Evolutionary conservation across 1,284 basidiomycete genomes (phyloP).

Genomic region (Malassezia obtusa): DNA sequence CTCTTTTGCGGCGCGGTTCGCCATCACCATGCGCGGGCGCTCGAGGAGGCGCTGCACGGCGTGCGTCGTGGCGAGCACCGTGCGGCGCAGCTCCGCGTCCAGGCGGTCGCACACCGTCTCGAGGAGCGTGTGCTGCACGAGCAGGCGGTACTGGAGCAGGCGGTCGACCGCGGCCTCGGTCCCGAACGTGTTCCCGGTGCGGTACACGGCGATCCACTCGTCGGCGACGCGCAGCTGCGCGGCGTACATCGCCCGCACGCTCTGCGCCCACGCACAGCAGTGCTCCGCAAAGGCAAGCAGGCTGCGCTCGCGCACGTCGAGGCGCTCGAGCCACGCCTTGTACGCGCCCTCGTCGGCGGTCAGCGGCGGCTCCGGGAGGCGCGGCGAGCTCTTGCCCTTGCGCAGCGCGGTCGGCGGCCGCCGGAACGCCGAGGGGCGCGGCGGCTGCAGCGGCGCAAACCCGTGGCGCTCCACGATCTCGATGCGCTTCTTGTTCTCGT

Average conservation of each 20-base stretch:
- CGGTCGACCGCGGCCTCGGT: conserved; percentile 17
- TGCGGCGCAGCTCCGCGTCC: conserved; percentile 23
- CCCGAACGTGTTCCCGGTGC: not conserved
- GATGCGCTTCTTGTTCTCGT: conserved; percentile 71
- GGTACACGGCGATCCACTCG: conserved; percentile 27
- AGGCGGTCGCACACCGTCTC: conserved; percentile 22
- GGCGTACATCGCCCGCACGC: conserved; percentile 21
- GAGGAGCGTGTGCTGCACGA: conserved; percentile 20
- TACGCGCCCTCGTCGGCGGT: conserved; percentile 24
- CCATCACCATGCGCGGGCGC: conserved; percentile 37
- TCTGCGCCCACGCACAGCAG: conserved; percentile 24
- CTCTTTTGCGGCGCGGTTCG: conserved; percentile 46
- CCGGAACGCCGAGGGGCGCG: conserved; percentile 11
- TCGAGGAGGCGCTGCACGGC: conserved; percentile 36
- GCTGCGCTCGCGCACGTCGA: conserved; percentile 22
- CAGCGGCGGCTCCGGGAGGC: conserved; percentile 18
- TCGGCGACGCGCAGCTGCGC: conserved; percentile 23
- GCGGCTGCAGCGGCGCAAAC: not conserved
- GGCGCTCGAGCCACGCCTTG: conserved; percentile 20
- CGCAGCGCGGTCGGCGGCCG: conserved; percentile 26
- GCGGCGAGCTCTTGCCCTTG: conserved; percentile 30
- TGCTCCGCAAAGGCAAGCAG: conserved; percentile 20
- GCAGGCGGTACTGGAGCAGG: conserved; percentile 16
- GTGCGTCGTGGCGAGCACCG: conserved; percentile 32
- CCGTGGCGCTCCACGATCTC: conserved; percentile 56